These are phyloP conservation scores for Rhodotorula taiwanensis DNA, from an alignment of 768 basidiomycete species.

Conservation along the genomic window DNA sequence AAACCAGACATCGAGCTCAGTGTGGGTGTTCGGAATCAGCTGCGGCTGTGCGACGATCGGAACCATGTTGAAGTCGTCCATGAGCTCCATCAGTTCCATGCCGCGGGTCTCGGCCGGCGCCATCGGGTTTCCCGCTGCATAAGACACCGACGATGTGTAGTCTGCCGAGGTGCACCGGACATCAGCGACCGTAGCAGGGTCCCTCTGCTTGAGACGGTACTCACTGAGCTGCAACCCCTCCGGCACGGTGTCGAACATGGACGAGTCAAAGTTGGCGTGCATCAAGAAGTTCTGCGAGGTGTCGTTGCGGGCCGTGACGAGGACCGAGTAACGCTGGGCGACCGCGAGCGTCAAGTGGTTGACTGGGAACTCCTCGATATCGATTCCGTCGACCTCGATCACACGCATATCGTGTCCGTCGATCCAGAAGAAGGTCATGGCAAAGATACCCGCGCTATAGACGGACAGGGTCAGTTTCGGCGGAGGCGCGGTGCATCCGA, in stretches of 20 bases:
- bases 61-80: slow-evolving; percentile 53
- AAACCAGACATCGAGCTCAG: slow-evolving; percentile 68
- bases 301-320: slow-evolving; percentile 84
- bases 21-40: slow-evolving; percentile 52
- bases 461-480: slow-evolving; percentile 10
- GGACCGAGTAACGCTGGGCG: slow-evolving; percentile 87
- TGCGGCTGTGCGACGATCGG: slow-evolving; percentile 54
- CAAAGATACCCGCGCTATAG: slow-evolving; percentile 16
- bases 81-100: slow-evolving; percentile 52
- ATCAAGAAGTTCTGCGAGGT: slow-evolving; percentile 77
- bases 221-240: slow-evolving; percentile 64
- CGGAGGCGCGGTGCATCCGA: no score
- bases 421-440: slow-evolving; percentile 45
- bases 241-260: slow-evolving; percentile 71
- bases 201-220: no score
- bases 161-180: slow-evolving; percentile 51
- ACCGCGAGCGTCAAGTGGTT: slow-evolving; percentile 69
- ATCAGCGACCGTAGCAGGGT: no score
- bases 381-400: slow-evolving; percentile 48
- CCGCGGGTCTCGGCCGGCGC: slow-evolving; percentile 18
- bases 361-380: slow-evolving; percentile 65
- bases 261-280: slow-evolving; percentile 74
- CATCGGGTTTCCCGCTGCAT: slow-evolving; percentile 52
- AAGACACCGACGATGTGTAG: slow-evolving; percentile 74
- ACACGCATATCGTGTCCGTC: slow-evolving; percentile 48